Percentiles rank a stretch among this genome's conserved stretches.
phyloP scores from a whole-genome alignment of 257 asterid species.

The Schizonepeta tenuifolia region DNA sequence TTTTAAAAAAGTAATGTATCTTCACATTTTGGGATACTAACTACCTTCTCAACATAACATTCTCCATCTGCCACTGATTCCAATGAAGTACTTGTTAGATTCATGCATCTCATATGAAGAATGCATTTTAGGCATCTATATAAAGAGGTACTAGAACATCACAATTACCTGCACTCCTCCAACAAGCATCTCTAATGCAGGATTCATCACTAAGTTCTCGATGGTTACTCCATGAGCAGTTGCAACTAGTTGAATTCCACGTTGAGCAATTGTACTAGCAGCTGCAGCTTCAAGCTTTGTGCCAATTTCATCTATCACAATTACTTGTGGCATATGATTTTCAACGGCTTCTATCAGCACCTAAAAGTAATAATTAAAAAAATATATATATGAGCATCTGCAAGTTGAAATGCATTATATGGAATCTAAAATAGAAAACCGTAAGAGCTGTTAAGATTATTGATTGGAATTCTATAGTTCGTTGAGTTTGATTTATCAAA shows the following conservation, averaged over 20 bases:
- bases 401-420: slow-evolving; percentile 1
- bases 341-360: slow-evolving; percentile 98
- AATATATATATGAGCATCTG: not conserved
- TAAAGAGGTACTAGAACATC: slow-evolving; percentile 3
- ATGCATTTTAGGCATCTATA: slow-evolving; percentile 16
- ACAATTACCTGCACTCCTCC: slow-evolving; percentile 93
- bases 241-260: slow-evolving; percentile 98
- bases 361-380: slow-evolving; percentile 44
- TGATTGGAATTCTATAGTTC: not conserved
- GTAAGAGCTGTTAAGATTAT: not conserved
- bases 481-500: not conserved
- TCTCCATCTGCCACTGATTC: not conserved
- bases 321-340: slow-evolving; percentile 98
- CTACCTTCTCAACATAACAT: slow-evolving; percentile 7
- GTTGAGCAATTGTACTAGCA: slow-evolving; percentile 98
- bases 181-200: slow-evolving; percentile 95
- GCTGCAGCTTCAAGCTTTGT: slow-evolving; percentile 97
- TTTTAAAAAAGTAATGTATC: not conserved
- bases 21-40: not conserved
- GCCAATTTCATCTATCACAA: slow-evolving; percentile 97
- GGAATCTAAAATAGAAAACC: not conserved
- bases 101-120: slow-evolving; percentile 2
- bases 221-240: slow-evolving; percentile 99
- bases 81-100: slow-evolving; percentile 1
- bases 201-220: slow-evolving; percentile 91